Evolutionary conservation across 805 yeast genomes (phyloP), one percentile per base, ranked within the genome.

Genomic region (Candida easanensis): DNA sequence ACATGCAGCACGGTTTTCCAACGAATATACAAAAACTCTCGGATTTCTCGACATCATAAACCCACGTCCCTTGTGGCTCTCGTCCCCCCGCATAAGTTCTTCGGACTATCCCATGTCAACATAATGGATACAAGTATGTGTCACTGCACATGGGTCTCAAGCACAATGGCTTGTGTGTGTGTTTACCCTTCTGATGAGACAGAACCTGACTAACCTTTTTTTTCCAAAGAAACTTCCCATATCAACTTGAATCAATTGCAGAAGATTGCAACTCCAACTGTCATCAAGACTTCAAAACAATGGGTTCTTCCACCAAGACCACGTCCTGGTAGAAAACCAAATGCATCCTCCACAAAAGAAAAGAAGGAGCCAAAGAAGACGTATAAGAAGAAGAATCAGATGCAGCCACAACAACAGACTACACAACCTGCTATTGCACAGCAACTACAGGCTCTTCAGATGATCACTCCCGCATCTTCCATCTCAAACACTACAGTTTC

Each of bases 241-340:
- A 22, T 40, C 36, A 33, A 32, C 53, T 21, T 49, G 13, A 44
- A 43, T 18, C 51, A 49, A 19, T 23, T 53, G 31, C 51, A 45
- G 28, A 34, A 36, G 20, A 40, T 35, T n/a, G 43, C 38, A 15
- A 41, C 53, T 2, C 56, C 54, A 22, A 54, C 53, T 16, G 52
- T 51, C 17, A 70, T 73, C 42, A 78, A 73, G 53, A 82, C 91
- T 1, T 82, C 89, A 39, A 83, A 83, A 57, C 81, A 79, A 57
- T 88, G 93, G 90, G 89, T 83, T 10, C 66, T 84, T 30, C 95
- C 93, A 3, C 93, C 93, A 5, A 70, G 91, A 52, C 91, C 93
- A 20, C 82, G 85, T 51, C 85, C 86, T 0, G 86, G 85, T 17
- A 65, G 82, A 39, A 78, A 77, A 51, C 81, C 80, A 3, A 57